Conservation (phyloP, 2,329 filamentous ascomycete genomes). For the Colletotrichum shisoi region DNA sequence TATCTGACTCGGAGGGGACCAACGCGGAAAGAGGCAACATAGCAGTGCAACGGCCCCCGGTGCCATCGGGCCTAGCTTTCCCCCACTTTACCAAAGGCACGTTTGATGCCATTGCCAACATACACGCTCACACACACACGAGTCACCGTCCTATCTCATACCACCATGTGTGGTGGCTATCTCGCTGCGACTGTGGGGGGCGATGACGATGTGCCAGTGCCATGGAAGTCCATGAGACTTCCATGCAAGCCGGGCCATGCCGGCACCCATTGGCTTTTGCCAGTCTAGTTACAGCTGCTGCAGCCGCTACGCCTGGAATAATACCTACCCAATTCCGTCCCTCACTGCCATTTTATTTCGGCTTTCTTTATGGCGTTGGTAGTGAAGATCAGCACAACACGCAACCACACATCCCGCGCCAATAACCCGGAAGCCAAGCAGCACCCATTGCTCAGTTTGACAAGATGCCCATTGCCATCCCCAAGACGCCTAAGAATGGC, state of each 20-base stretch:
- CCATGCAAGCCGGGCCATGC: constrained; percentile 35
- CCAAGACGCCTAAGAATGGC: constrained; percentile 54
- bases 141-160: constrained; percentile 34
- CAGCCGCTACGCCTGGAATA: constrained; percentile 20
- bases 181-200: constrained; percentile 36
- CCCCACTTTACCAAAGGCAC: constrained; percentile 31
- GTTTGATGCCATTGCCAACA: constrained; percentile 26
- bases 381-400: constrained; percentile 23
- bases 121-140: background rate
- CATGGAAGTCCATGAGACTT: constrained; percentile 28
- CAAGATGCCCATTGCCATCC: constrained; percentile 60
- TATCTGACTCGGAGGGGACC: constrained; percentile 24
- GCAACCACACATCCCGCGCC: background rate
- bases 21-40: constrained; percentile 29
- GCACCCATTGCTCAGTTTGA: constrained; percentile 42
- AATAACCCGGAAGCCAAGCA: constrained; percentile 36
- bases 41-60: constrained; percentile 26
- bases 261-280: constrained; percentile 24
- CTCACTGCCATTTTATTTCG: constrained; percentile 12
- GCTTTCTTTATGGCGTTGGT: constrained; percentile 34
- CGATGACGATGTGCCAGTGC: constrained; percentile 25
- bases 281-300: constrained; percentile 18
- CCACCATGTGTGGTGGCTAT: constrained; percentile 36
- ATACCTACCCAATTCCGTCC: constrained; percentile 30
- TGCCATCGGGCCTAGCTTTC: constrained; percentile 17